These are phyloP conservation scores for Penicillium fimorum DNA, from an alignment of 495 filamentous ascomycete genomes.

Conservation along the genomic window DNA sequence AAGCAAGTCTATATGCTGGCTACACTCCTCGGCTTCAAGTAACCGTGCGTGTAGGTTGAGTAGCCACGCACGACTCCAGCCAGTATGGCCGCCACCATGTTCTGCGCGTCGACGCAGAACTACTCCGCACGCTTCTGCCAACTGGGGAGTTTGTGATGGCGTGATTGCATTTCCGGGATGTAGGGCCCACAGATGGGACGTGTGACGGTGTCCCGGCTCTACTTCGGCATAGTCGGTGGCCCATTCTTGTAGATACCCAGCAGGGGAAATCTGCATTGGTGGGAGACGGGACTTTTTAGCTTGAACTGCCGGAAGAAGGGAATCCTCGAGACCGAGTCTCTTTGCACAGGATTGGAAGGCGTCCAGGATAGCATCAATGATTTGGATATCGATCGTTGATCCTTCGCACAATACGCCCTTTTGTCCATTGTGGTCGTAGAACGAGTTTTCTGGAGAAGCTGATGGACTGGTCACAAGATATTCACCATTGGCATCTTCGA, in stretches of 20 bases:
- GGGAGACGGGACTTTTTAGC: conserved; percentile 25
- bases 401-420: conserved; percentile 41
- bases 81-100: conserved; percentile 47
- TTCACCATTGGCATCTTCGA: conserved; percentile 36
- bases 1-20: conserved; percentile 36
- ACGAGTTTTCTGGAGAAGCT: conserved; percentile 51
- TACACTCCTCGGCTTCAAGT: conserved; percentile 31
- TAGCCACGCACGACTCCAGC: conserved; percentile 51
- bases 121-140: conserved; percentile 38
- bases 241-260: conserved; percentile 51
- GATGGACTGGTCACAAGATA: conserved; percentile 46
- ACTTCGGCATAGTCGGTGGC: conserved; percentile 43
- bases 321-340: conserved; percentile 25
- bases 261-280: conserved; percentile 36
- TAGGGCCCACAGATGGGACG: conserved; percentile 48
- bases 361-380: conserved; percentile 41
- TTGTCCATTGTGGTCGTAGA: conserved; percentile 27
- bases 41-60: conserved; percentile 40
- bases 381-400: conserved; percentile 50
- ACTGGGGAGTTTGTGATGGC: conserved; percentile 21
- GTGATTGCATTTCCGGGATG: conserved; percentile 32
- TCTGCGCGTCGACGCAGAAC: conserved; percentile 38
- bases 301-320: conserved; percentile 17
- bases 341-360: conserved; percentile 29
- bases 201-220: conserved; percentile 51